Evolutionary conservation across 768 basidiomycete species (phyloP).

Genomic region (Russula olivacea): DNA sequence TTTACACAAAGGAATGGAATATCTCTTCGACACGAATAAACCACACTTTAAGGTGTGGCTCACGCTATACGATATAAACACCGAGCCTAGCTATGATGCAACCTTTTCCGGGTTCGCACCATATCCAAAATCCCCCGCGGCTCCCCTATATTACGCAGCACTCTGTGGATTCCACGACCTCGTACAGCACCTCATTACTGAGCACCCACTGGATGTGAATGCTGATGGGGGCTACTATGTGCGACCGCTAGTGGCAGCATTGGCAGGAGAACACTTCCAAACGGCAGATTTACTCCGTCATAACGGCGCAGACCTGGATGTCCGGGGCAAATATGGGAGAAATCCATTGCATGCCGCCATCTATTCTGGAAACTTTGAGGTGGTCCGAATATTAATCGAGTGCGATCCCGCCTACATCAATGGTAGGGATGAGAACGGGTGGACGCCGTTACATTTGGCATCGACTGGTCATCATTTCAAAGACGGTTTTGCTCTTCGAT

Average conservation of each 20-base stretch:
- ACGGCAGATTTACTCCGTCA: not conserved
- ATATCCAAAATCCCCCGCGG: not conserved
- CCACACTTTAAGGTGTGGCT: not conserved
- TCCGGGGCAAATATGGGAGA: too few relatives aligned
- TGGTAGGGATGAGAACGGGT: rapidly evolving
- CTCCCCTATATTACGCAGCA: not conserved
- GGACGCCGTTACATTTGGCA: not conserved
- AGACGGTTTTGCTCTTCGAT: not conserved
- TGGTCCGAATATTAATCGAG: not conserved
- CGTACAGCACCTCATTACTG: not conserved
- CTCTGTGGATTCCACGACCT: not conserved
- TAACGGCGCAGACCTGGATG: not conserved
- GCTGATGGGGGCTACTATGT: not conserved
- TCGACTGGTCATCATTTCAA: not conserved
- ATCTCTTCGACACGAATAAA: not conserved
- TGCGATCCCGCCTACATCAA: not conserved
- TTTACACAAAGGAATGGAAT: not conserved
- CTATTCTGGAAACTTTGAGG: not conserved
- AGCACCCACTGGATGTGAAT: not conserved
- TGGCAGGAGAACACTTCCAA: not conserved
- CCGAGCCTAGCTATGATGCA: rapidly evolving
- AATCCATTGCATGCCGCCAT: not conserved
- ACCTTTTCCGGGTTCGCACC: not conserved
- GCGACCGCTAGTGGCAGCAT: not conserved
- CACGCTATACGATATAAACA: not conserved